Evolutionary conservation across 306 rosid species (phyloP).

Genomic region (Biancaea sappan): DNA sequence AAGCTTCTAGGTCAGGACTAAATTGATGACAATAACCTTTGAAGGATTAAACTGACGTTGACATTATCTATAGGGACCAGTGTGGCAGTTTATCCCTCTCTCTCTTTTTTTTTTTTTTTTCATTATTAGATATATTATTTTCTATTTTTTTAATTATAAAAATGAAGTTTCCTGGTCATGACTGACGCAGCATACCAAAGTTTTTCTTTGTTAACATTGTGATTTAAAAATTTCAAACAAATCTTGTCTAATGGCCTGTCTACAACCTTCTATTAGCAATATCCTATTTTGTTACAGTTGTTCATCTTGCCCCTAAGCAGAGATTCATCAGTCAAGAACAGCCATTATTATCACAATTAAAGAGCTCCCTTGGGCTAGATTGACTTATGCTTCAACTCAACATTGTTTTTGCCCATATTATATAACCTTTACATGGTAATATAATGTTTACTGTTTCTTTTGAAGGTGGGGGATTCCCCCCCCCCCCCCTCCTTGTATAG

Average conservation of each 20-base stretch:
- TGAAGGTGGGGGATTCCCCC: not conserved
- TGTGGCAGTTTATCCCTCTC: no score
- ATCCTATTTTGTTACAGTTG: not conserved
- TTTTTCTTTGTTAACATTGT: not conserved
- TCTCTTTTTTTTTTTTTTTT: no score
- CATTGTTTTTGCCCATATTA: not conserved
- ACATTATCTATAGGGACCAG: no score
- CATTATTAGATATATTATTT: no score
- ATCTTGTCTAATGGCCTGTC: not conserved
- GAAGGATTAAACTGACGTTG: no score
- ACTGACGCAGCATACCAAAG: not conserved
- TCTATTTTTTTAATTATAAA: no score
- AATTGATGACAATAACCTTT: no score
- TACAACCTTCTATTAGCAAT: not conserved
- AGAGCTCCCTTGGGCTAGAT: not conserved
- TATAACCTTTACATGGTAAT: not conserved
- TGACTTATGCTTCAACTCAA: not conserved
- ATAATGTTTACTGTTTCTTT: no score
- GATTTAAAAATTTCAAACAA: no score
- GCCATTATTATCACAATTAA: not conserved
- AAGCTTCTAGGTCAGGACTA: no score
- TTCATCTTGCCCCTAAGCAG: not conserved
- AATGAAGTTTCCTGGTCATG: not conserved
- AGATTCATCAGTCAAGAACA: not conserved
- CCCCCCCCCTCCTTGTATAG: not conserved